Percentiles rank a stretch among this genome's conserved stretches.
phyloP scores from a whole-genome alignment of 495 filamentous ascomycete species.

The Aspergillus bridgeri region DNA sequence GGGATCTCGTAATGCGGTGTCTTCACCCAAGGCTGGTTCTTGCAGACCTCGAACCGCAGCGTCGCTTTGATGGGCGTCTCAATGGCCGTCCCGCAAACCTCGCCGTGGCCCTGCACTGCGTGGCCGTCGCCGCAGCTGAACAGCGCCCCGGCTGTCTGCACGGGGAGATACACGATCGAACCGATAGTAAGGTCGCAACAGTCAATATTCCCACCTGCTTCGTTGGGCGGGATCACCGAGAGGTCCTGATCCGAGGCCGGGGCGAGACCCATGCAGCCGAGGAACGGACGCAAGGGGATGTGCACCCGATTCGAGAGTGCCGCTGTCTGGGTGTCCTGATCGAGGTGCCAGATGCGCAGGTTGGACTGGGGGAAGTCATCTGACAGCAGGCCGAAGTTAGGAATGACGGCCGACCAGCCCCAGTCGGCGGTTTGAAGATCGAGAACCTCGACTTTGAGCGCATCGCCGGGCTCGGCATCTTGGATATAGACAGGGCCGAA shows the following conservation, averaged over 20 bases:
- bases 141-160: slow-evolving; percentile 45
- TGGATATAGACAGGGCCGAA: slow-evolving; percentile 47
- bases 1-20: slow-evolving; percentile 44
- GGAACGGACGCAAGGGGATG: slow-evolving; percentile 47
- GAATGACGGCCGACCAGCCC: slow-evolving; percentile 51
- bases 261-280: slow-evolving; percentile 51
- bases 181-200: slow-evolving; percentile 46
- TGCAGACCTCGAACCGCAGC: slow-evolving; percentile 43
- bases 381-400: slow-evolving; percentile 45
- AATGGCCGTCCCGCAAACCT: slow-evolving; percentile 53
- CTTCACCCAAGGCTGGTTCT: slow-evolving; percentile 41
- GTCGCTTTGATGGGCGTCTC: slow-evolving; percentile 49
- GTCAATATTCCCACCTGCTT: slow-evolving; percentile 51
- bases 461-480: slow-evolving; percentile 46
- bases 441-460: slow-evolving; percentile 46
- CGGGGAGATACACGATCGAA: slow-evolving; percentile 43
- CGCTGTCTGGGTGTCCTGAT: slow-evolving; percentile 33
- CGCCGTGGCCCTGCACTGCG: slow-evolving; percentile 51
- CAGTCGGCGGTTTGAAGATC: slow-evolving; percentile 41
- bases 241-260: slow-evolving; percentile 40
- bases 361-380: slow-evolving; percentile 43
- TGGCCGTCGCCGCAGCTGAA: slow-evolving; percentile 56
- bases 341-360: slow-evolving; percentile 49
- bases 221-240: slow-evolving; percentile 48
- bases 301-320: slow-evolving; percentile 35